These are phyloP conservation scores for Kodamaea neixiangensis DNA, from an alignment of 805 yeast genomes.

Conservation along the genomic window DNA sequence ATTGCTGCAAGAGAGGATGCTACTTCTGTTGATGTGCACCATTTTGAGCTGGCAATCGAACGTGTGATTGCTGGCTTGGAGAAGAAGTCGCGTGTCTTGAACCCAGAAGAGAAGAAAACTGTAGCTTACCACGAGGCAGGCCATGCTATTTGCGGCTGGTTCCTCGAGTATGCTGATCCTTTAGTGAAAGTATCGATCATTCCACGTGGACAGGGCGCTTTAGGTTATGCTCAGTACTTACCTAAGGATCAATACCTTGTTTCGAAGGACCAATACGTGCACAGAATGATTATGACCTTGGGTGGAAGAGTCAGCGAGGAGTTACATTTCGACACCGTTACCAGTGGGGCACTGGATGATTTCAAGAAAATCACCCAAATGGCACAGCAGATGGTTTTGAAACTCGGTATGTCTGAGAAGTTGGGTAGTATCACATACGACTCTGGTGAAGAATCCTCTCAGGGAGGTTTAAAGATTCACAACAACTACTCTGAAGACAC, in stretches of 20 bases:
- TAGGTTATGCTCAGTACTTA: constrained; percentile 94
- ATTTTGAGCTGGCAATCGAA: constrained; percentile 91
- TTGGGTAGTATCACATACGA: constrained; percentile 64
- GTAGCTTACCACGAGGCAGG: constrained; percentile 98
- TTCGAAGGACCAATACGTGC: constrained; percentile 71
- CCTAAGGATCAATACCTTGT: constrained; percentile 87
- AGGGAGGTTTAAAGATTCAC: constrained; percentile 53
- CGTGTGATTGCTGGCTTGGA: constrained; percentile 95
- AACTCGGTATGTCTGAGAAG: constrained; percentile 82
- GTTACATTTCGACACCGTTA: constrained; percentile 80
- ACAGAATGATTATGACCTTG: constrained; percentile 90
- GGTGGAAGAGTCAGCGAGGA: constrained; percentile 95
- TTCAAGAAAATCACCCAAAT: constrained; percentile 87
- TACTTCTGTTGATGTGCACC: constrained; percentile 58
- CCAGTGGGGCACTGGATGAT: constrained; percentile 92
- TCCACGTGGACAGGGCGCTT: constrained; percentile 92
- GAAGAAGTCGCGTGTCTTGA: constrained; percentile 74
- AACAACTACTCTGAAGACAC: constrained; percentile 75
- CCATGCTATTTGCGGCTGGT: constrained; percentile 97
- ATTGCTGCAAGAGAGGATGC: constrained; percentile 85
- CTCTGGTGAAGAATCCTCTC: constrained; percentile 46
- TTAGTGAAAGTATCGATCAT: constrained; percentile 89
- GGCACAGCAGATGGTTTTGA: constrained; percentile 88
- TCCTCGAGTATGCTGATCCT: constrained; percentile 83
- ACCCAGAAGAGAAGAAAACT: constrained; percentile 76